Evolutionary conservation across 768 basidiomycete species (phyloP).

Genomic region (Epithele typhae): DNA sequence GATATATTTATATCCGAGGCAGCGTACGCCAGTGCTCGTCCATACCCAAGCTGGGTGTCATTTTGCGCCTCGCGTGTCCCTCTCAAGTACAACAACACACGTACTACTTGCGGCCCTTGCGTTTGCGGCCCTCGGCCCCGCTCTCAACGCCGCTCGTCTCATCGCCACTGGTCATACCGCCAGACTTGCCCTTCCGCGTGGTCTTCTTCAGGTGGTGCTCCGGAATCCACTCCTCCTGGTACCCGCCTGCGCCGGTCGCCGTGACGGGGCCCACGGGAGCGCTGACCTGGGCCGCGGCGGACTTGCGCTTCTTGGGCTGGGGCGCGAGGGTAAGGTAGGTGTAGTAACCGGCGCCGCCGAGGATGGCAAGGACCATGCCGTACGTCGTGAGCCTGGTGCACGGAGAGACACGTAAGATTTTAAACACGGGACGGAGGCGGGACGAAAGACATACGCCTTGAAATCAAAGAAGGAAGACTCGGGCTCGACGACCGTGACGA

Average conservation of each 20-base stretch:
- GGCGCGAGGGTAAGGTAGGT: conserved; percentile 65
- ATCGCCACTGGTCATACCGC: conserved; percentile 61
- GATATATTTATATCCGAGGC: too few species aligned
- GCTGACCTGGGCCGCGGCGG: conserved; percentile 36
- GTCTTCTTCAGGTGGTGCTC: conserved; percentile 76
- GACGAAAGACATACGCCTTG: conserved; percentile 55
- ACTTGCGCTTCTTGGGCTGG: conserved; percentile 55
- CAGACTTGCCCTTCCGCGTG: conserved; percentile 47
- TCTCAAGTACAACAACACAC: too few species aligned
- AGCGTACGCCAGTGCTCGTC: too few species aligned
- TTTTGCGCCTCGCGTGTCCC: too few species aligned
- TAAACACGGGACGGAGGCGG: too few species aligned
- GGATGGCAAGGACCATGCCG: conserved; percentile 55
- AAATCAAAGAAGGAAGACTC: conserved; percentile 73
- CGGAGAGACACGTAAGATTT: too few species aligned
- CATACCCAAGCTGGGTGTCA: too few species aligned
- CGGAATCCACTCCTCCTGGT: conserved; percentile 92
- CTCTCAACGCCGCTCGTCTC: conserved; percentile 49
- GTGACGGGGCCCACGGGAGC: conserved; percentile 55
- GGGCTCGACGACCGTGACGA: conserved; percentile 79
- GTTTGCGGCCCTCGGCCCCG: conserved; percentile 44
- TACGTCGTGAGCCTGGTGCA: conserved; percentile 63
- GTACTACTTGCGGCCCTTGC: conserved; percentile 53
- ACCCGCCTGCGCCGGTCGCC: conserved; percentile 63
- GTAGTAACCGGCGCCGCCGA: conserved; percentile 62